phyloP scores from a whole-genome alignment of 2,329 filamentous ascomycete species.

The Thyridium curvatum region DNA sequence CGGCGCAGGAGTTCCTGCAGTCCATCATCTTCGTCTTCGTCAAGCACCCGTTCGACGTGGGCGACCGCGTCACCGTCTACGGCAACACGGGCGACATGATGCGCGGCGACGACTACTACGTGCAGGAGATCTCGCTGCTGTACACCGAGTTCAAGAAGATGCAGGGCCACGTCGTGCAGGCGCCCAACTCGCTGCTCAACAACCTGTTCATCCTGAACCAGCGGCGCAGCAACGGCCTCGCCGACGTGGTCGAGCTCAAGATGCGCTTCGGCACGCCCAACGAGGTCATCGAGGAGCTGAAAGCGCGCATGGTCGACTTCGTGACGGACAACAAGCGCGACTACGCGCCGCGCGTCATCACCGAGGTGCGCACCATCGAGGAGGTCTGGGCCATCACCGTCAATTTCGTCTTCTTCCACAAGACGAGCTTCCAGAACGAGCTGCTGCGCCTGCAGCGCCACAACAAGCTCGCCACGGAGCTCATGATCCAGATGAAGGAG shows the following conservation, averaged over 20 bases:
- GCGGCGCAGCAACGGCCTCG: constrained; percentile 79
- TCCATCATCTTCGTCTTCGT: constrained; percentile 94
- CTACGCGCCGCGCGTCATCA: constrained; percentile 44
- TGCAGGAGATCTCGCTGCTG: constrained; percentile 86
- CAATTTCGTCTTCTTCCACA: constrained; percentile 96
- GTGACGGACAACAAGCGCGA: constrained; percentile 82
- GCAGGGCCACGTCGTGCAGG: constrained; percentile 93
- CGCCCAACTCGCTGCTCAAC: constrained; percentile 90
- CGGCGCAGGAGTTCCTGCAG: constrained; percentile 89
- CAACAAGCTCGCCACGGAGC: constrained; percentile 88
- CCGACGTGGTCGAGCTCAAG: constrained; percentile 76
- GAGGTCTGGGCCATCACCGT: constrained; percentile 81
- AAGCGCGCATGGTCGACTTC: constrained; percentile 74
- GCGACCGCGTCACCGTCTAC: constrained; percentile 86
- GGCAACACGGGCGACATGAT: constrained; percentile 77
- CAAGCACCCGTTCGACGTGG: constrained; percentile 95
- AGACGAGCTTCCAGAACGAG: constrained; percentile 95
- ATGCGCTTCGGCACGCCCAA: constrained; percentile 86
- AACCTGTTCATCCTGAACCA: constrained; percentile 93
- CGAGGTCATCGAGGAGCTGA: constrained; percentile 76
- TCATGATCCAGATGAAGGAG: constrained; percentile 80
- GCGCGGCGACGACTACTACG: constrained; percentile 88
- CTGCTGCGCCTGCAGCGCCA: constrained; percentile 76
- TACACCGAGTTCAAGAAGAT: constrained; percentile 99
- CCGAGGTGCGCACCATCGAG: constrained; percentile 67